These are phyloP conservation scores for Geranomyces variabilis DNA, from an alignment of 192 early-diverging fungal species.

Conservation along the genomic window DNA sequence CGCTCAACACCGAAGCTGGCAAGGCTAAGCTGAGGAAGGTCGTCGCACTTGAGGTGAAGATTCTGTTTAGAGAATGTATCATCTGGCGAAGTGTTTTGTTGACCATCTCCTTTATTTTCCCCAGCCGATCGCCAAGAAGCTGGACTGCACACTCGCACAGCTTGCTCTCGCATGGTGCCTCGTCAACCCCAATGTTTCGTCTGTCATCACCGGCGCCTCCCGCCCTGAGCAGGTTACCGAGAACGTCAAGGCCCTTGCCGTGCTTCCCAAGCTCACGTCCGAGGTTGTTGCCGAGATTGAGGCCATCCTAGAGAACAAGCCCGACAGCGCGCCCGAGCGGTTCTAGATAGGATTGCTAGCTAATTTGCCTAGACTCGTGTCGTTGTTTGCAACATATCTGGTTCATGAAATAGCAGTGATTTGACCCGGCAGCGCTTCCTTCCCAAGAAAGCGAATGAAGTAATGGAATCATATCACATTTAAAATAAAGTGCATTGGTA, in stretches of 20 bases:
- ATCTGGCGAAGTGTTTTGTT: constrained; percentile 8
- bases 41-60: constrained; percentile 50
- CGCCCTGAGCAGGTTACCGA: constrained; percentile 71
- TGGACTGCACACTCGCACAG: constrained; percentile 66
- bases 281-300: constrained; percentile 75
- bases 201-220: constrained; percentile 66
- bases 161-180: constrained; percentile 76
- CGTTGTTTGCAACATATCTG: no score
- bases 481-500: no score
- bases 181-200: constrained; percentile 64
- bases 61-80: not conserved
- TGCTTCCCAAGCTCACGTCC: constrained; percentile 64
- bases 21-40: constrained; percentile 70
- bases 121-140: constrained; percentile 63
- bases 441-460: no score
- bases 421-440: no score
- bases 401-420: no score
- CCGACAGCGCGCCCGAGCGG: constrained; percentile 30
- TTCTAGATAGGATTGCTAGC: not conserved
- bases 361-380: no score
- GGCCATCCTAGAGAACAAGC: constrained; percentile 71
- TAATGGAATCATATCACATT: no score
- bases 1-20: constrained; percentile 66
- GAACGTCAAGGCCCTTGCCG: constrained; percentile 66
- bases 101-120: not conserved